Conservation (phyloP, 768 basidiomycete genomes). For the Pisolithus sp. region DNA sequence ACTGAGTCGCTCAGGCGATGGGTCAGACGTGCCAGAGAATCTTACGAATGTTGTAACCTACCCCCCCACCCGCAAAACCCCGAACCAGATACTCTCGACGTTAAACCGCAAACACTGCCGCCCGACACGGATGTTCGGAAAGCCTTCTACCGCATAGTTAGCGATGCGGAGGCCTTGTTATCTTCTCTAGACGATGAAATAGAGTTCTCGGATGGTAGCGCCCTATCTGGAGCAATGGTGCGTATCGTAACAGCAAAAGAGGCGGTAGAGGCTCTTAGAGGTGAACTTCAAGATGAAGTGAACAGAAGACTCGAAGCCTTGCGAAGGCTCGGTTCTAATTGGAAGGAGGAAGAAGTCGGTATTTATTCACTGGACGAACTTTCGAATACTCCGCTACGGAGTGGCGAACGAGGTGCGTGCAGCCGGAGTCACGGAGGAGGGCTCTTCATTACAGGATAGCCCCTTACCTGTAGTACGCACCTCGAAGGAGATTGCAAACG, state of each 20-base stretch:
- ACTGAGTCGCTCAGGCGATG: conserved; percentile 51
- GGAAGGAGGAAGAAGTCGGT: neutral
- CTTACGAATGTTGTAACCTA: conserved; percentile 22
- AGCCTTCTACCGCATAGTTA: conserved; percentile 27
- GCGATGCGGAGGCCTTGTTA: conserved; percentile 31
- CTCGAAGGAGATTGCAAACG: conserved; percentile 5
- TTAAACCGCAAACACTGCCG: neutral
- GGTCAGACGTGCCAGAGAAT: conserved; percentile 47
- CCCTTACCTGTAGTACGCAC: neutral
- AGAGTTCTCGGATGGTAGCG: conserved; percentile 10
- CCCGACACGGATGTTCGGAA: conserved; percentile 16
- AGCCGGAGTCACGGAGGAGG: neutral
- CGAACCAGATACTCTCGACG: no score
- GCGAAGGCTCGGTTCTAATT: conserved; percentile 1
- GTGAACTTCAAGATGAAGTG: conserved; percentile 54
- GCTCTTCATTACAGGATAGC: neutral
- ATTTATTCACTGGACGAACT: neutral
- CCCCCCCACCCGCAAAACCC: no score
- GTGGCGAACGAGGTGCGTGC: neutral
- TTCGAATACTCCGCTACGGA: neutral
- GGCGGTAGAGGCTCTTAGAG: conserved; percentile 44
- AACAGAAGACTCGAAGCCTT: conserved; percentile 37
- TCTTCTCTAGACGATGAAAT: conserved; percentile 30
- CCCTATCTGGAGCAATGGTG: conserved; percentile 42
- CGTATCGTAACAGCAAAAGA: conserved; percentile 45